Conservation (phyloP, 108 stramenopile genomes). For the Fragilariopsis cylindrus region DNA sequence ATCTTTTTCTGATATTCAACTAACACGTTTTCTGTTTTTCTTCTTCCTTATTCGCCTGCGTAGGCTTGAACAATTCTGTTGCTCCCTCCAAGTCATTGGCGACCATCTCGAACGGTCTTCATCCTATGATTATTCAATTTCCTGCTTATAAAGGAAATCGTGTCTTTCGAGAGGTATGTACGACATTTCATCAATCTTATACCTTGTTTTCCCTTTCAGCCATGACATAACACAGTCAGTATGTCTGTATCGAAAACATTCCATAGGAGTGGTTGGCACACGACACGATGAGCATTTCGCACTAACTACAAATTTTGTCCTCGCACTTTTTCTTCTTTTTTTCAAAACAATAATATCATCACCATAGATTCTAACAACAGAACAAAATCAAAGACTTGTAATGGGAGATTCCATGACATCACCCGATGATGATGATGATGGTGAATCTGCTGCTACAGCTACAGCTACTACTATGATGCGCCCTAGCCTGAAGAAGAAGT, state of each 20-base stretch:
- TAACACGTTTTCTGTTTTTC: neutral
- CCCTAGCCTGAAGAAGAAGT: neutral
- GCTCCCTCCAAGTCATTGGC: constrained; percentile 38
- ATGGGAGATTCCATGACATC: constrained; percentile 1
- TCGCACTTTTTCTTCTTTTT: neutral
- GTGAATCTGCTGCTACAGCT: neutral
- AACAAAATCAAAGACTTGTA: constrained; percentile 4
- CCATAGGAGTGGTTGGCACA: no score
- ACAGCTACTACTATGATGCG: neutral
- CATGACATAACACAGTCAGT: no score
- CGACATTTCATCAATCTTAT: neutral
- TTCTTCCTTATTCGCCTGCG: constrained; percentile 7
- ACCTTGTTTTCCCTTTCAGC: neutral
- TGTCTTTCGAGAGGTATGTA: constrained; percentile 36
- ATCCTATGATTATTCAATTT: constrained; percentile 55
- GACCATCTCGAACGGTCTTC: constrained; percentile 42
- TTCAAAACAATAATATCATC: neutral
- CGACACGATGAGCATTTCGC: no score
- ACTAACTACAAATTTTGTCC: neutral
- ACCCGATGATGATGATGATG: neutral
- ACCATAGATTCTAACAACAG: neutral
- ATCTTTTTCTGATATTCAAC: no score
- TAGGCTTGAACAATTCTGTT: constrained; percentile 38
- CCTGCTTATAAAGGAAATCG: constrained; percentile 37
- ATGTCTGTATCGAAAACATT: no score